A percentile compares a stretch with the other conserved stretches of the same genome.
These are phyloP conservation scores for Lippia alba DNA, from an alignment of 305 asterid species.

Conservation along the genomic window DNA sequence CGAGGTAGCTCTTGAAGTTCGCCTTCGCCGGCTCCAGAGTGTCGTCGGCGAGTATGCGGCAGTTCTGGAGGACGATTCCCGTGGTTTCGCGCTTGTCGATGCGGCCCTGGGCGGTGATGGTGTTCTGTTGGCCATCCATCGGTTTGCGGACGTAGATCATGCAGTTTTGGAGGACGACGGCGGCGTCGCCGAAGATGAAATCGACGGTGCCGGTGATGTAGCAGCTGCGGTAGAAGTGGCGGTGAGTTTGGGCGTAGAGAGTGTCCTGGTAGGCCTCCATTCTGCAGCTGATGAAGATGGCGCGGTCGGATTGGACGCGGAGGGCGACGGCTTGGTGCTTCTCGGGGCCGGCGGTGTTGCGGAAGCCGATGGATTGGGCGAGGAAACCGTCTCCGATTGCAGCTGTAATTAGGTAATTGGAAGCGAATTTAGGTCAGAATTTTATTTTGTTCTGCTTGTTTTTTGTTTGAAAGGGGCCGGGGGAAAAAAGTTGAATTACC, in stretches of 20 bases:
- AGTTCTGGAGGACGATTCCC: conserved; percentile 74
- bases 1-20: conserved; percentile 66
- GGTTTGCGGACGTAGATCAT: conserved; percentile 68
- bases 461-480: too few relatives aligned
- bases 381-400: conserved; percentile 74
- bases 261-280: conserved; percentile 82
- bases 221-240: conserved; percentile 80
- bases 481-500: conserved; percentile 43
- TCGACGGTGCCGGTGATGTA: conserved; percentile 80
- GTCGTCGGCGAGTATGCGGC: conserved; percentile 56
- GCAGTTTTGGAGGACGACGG: conserved; percentile 81
- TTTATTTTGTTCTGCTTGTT: not conserved
- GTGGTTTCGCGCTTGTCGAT: conserved; percentile 62
- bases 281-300: conserved; percentile 70
- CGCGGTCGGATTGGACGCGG: conserved; percentile 71
- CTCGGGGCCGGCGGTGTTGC: conserved; percentile 89
- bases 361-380: conserved; percentile 81
- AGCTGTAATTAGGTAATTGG: conserved; percentile 43
- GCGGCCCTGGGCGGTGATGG: conserved; percentile 76
- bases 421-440: not conserved
- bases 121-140: conserved; percentile 59
- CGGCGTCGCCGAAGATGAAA: conserved; percentile 84
- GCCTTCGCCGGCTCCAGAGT: conserved; percentile 56
- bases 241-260: conserved; percentile 61
- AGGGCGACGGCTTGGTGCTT: conserved; percentile 93